These are phyloP conservation scores for Glycine latifolia DNA, from an alignment of 306 rosid species.

Conservation along the genomic window DNA sequence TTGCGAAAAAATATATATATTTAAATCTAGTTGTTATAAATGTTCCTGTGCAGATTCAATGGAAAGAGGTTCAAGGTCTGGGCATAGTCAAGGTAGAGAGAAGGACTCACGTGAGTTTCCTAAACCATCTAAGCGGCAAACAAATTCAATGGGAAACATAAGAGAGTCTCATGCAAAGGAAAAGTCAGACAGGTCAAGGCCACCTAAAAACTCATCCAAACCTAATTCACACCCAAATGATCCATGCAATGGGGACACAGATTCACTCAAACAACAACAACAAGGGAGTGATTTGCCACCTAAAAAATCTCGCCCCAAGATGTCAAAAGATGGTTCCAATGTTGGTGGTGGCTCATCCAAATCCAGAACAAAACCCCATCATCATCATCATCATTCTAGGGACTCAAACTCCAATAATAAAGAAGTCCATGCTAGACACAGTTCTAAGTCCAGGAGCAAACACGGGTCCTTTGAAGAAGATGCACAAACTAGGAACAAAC, in stretches of 20 bases:
- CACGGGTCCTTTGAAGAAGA: too few species aligned
- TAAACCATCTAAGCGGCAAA: slow-evolving; percentile 55
- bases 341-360: slow-evolving; percentile 49
- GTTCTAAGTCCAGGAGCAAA: too few species aligned
- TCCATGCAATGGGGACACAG: slow-evolving; percentile 43
- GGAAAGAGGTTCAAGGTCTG: too few species aligned
- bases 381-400: background rate
- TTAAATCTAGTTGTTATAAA: background rate
- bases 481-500: background rate
- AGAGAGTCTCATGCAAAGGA: slow-evolving; percentile 64
- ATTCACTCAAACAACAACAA: slow-evolving; percentile 34
- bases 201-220: slow-evolving; percentile 56
- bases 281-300: slow-evolving; percentile 53
- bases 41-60: background rate
- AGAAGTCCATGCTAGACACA: too few species aligned
- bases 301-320: slow-evolving; percentile 56
- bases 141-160: slow-evolving; percentile 41
- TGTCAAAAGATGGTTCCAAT: slow-evolving; percentile 53
- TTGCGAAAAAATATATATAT: too few species aligned
- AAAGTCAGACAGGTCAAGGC: slow-evolving; percentile 65
- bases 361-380: slow-evolving; percentile 48
- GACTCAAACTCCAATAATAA: slow-evolving; percentile 26
- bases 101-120: slow-evolving; percentile 47
- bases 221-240: slow-evolving; percentile 43
- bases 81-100: too few species aligned